phyloP scores from a whole-genome alignment of 2,329 filamentous ascomycete genomes.

The Penicillium crustosum region DNA sequence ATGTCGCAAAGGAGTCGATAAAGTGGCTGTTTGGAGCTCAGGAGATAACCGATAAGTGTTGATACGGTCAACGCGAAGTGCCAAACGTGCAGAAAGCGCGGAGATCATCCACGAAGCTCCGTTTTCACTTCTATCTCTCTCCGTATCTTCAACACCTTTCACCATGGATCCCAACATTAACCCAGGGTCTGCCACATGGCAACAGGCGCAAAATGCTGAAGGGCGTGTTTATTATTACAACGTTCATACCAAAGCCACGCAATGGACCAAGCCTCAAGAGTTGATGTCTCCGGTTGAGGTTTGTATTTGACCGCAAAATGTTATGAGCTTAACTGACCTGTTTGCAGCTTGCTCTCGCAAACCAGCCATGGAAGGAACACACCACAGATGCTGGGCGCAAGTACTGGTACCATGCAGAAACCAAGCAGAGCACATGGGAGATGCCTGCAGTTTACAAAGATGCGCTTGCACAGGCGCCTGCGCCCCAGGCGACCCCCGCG shows the following conservation, averaged over 20 bases:
- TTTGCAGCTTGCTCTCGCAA: constrained; percentile 70
- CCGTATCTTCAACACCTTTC: neutral
- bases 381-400: constrained; percentile 80
- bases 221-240: constrained; percentile 93
- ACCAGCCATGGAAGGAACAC: constrained; percentile 91
- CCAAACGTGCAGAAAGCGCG: constrained; percentile 30
- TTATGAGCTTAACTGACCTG: constrained; percentile 19
- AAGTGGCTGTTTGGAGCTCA: constrained; percentile 12
- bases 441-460: constrained; percentile 82
- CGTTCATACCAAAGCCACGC: constrained; percentile 75
- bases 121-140: constrained; percentile 21
- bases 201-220: constrained; percentile 76
- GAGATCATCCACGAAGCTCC: constrained; percentile 25
- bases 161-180: constrained; percentile 53
- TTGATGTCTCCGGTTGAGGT: constrained; percentile 83
- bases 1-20: constrained; percentile 27
- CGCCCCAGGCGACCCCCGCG: constrained; percentile 47
- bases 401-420: constrained; percentile 94
- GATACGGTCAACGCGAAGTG: constrained; percentile 9
- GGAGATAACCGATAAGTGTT: constrained; percentile 20
- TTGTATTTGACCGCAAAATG: constrained; percentile 24
- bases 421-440: constrained; percentile 90
- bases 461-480: constrained; percentile 62
- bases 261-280: constrained; percentile 92
- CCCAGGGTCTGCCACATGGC: constrained; percentile 63